phyloP scores from a whole-genome alignment of 345 rosid species.

The Citropsis articulata region DNA sequence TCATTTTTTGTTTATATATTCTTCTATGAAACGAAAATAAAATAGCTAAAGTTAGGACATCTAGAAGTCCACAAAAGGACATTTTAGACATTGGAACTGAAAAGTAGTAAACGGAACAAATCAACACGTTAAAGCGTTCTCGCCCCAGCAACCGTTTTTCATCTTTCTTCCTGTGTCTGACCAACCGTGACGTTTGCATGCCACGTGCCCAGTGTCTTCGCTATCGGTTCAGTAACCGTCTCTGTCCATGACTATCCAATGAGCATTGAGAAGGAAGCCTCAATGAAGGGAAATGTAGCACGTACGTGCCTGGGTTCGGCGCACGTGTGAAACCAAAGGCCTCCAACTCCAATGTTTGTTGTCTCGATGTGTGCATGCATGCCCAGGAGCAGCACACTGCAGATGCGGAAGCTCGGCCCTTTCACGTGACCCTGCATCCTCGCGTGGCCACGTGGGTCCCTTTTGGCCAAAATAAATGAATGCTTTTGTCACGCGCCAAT shows the following conservation, averaged over 20 bases:
- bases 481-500: background rate
- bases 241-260: constrained; percentile 16
- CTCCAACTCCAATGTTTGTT: background rate
- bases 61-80: background rate
- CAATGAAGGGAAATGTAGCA: background rate
- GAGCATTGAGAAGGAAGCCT: background rate
- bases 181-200: constrained; percentile 3
- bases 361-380: constrained; percentile 3
- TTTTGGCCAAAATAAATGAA: no score
- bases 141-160: background rate
- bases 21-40: background rate
- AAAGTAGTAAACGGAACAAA: background rate
- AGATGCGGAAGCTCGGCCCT: constrained; percentile 22
- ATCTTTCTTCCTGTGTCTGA: background rate
- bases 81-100: background rate
- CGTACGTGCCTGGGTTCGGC: constrained; percentile 16
- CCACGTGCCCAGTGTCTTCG: constrained; percentile 12
- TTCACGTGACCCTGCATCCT: constrained; percentile 27
- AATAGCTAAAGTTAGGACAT: background rate
- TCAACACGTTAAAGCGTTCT: constrained; percentile 15
- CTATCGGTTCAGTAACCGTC: constrained; percentile 17
- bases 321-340: constrained; percentile 20
- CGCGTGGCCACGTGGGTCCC: constrained; percentile 12
- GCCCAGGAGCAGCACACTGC: background rate
- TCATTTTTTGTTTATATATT: no score